Evolutionary conservation across 306 rosid genomes (phyloP).

Genomic region (Canavalia ensiformis): DNA sequence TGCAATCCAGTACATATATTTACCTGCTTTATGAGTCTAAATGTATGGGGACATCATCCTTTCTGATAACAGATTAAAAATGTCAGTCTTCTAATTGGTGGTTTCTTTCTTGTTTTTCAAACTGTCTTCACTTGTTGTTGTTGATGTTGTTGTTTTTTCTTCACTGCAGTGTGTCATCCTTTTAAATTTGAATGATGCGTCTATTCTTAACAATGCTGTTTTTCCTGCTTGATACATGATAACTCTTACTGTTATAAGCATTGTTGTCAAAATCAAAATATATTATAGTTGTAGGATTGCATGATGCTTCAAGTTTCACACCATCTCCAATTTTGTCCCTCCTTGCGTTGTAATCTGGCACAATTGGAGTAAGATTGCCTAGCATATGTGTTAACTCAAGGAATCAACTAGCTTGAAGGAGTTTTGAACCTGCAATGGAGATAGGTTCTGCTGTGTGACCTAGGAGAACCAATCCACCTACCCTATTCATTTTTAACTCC

Average conservation of each 20-base stretch:
- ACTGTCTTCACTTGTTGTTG: neutral
- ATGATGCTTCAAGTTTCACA: neutral
- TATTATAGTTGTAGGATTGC: neutral
- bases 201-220: conserved; percentile 15
- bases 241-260: conserved; percentile 6
- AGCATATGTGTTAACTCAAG: neutral
- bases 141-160: neutral
- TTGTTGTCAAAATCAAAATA: neutral
- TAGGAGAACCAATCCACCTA: neutral
- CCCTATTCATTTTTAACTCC: neutral
- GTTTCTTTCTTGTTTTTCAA: conserved; percentile 17
- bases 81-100: conserved; percentile 18
- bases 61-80: conserved; percentile 38
- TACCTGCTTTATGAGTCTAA: neutral
- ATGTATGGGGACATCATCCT: neutral
- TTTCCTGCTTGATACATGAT: conserved; percentile 2
- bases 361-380: neutral
- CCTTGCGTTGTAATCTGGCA: neutral
- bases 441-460: neutral
- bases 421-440: too few relatives aligned
- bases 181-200: conserved; percentile 19
- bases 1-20: neutral
- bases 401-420: neutral
- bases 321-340: neutral
- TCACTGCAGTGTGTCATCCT: neutral